A percentile compares a stretch with the other conserved stretches of the same genome.
phyloP scores from a whole-genome alignment of 352 stramenopile genomes.

The Pythium aquatile region DNA sequence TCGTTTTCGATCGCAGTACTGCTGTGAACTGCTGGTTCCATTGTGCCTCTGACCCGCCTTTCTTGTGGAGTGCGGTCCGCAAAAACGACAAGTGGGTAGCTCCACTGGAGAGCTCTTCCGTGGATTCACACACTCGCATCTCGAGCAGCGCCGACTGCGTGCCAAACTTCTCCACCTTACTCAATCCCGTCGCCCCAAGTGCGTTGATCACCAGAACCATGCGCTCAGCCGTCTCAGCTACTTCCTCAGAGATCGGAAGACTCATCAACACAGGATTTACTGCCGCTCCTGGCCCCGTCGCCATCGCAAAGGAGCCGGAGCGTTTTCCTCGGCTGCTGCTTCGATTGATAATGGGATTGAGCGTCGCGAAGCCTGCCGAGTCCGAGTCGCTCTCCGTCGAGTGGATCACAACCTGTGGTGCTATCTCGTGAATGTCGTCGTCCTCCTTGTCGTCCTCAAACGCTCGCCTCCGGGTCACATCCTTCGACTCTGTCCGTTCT shows the following conservation, averaged over 20 bases:
- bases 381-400: conserved; percentile 65
- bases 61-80: conserved; percentile 71
- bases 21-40: conserved; percentile 83
- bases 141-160: conserved; percentile 74
- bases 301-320: conserved; percentile 24
- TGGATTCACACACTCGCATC: conserved; percentile 39
- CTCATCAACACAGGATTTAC: conserved; percentile 37
- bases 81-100: conserved; percentile 32
- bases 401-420: conserved; percentile 71
- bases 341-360: conserved; percentile 60
- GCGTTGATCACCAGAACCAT: conserved; percentile 58
- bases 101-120: conserved; percentile 13
- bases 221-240: conserved; percentile 16
- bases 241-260: conserved; percentile 35
- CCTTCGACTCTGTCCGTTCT: neutral
- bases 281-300: neutral
- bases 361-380: conserved; percentile 53
- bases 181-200: conserved; percentile 50
- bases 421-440: conserved; percentile 24
- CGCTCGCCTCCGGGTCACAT: neutral
- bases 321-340: conserved; percentile 15
- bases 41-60: conserved; percentile 74
- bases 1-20: conserved; percentile 45
- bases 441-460: conserved; percentile 18
- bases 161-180: conserved; percentile 75